A percentile compares a stretch with the other conserved stretches of the same genome.
Conservation (phyloP, 805 yeast genomes). For the Diddensiella caesifluorescens region DNA sequence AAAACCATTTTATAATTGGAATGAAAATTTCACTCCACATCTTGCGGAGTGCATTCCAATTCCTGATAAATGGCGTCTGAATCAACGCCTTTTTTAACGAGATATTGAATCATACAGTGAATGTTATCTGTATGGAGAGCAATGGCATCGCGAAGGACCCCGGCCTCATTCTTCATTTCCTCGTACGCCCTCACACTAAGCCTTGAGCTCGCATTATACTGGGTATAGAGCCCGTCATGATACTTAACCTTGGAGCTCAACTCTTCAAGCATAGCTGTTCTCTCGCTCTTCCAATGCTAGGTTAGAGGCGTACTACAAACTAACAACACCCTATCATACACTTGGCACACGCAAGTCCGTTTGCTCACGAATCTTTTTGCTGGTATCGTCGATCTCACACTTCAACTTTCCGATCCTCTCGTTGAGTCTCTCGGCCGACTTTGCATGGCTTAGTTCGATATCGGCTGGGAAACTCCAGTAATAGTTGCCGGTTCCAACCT, state of each 20-base stretch:
- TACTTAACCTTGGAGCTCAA: background rate
- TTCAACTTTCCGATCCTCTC: background rate
- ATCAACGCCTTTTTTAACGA: background rate
- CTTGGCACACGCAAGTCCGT: too few relatives aligned
- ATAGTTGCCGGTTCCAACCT: slow-evolving; percentile 49
- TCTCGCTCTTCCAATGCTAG: too few relatives aligned
- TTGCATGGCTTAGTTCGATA: background rate
- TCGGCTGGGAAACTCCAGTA: slow-evolving; percentile 43
- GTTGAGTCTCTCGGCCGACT: background rate
- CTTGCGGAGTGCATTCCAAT: background rate
- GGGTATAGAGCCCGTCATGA: background rate
- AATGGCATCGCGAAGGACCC: background rate
- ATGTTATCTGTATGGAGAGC: background rate
- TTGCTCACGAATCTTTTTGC: background rate
- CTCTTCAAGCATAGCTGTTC: background rate
- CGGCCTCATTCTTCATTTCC: background rate
- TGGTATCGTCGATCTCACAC: background rate
- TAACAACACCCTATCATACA: too few relatives aligned
- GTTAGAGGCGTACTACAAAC: too few relatives aligned
- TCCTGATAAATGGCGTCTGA: background rate
- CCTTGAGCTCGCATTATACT: background rate
- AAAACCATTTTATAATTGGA: too few relatives aligned
- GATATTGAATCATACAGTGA: background rate
- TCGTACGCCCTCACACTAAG: background rate
- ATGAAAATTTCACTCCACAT: background rate